Conservation (phyloP, 2,329 filamentous ascomycete species). For the Chaetomiaceae sp. region DNA sequence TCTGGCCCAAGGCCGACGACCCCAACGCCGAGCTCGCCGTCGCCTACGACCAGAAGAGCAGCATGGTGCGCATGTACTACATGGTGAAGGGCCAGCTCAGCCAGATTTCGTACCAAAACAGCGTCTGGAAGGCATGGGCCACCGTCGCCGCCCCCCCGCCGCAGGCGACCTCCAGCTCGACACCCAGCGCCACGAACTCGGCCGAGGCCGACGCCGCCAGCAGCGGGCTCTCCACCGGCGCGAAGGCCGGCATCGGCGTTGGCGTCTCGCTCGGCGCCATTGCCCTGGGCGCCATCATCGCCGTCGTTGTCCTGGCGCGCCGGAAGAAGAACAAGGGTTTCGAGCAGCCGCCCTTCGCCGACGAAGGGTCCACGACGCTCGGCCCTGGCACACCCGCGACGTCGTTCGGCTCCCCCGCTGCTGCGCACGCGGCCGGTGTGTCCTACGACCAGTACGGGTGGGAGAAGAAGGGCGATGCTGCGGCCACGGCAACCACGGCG, state of each 20-base stretch:
- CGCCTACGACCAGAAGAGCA: conserved; percentile 24
- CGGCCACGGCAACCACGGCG: background rate
- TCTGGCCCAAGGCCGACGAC: conserved; percentile 30
- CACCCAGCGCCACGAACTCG: background rate
- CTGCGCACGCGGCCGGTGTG: conserved; percentile 4
- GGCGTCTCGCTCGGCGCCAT: conserved; percentile 31
- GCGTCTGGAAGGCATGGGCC: conserved; percentile 28
- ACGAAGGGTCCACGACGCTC: conserved; percentile 16
- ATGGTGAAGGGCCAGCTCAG: conserved; percentile 27
- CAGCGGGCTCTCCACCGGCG: conserved; percentile 29
- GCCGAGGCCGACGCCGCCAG: background rate
- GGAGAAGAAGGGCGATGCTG: conserved; percentile 14
- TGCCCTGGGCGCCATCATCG: conserved; percentile 26
- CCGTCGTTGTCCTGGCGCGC: conserved; percentile 26
- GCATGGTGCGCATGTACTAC: conserved; percentile 32
- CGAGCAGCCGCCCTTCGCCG: background rate
- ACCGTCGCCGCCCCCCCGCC: conserved; percentile 21
- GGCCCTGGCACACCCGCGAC: conserved; percentile 11
- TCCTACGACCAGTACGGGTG: conserved; percentile 17
- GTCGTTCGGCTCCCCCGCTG: conserved; percentile 15
- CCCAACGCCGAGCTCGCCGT: conserved; percentile 27
- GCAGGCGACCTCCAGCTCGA: background rate
- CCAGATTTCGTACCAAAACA: conserved; percentile 29
- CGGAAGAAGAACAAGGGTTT: conserved; percentile 13
- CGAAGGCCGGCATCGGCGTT: conserved; percentile 32